These are phyloP conservation scores for Pistacia atlantica DNA, from an alignment of 345 rosid genomes.

Conservation along the genomic window DNA sequence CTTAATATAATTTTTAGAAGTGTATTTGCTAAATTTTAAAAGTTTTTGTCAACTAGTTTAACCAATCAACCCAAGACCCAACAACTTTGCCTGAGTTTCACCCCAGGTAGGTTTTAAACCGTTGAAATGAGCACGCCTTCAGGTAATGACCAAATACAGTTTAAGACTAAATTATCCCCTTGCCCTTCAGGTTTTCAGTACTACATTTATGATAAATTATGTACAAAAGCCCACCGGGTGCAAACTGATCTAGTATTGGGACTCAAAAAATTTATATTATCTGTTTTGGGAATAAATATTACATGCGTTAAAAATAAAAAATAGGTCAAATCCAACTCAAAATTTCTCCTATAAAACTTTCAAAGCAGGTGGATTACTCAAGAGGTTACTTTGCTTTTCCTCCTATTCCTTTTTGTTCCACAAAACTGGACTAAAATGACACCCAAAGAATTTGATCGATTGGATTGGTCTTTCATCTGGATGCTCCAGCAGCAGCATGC, in stretches of 20 bases:
- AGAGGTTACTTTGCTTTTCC: neutral
- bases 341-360: slow-evolving; percentile 17
- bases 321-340: slow-evolving; percentile 7
- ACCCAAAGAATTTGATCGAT: neutral
- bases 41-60: no score
- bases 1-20: no score
- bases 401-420: neutral
- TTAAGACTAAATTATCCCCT: no score
- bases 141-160: no score
- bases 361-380: slow-evolving; percentile 5
- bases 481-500: slow-evolving; percentile 78
- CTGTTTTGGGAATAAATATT: neutral
- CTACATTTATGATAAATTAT: neutral
- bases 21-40: no score
- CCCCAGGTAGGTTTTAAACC: no score
- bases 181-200: no score
- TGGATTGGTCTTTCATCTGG: slow-evolving; percentile 42
- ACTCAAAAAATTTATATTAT: neutral
- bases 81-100: no score
- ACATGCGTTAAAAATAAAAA: neutral
- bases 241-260: neutral
- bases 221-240: neutral
- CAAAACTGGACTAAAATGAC: neutral
- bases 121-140: no score
- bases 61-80: no score